These are phyloP conservation scores for Nemania serpens DNA, from an alignment of 2,329 filamentous ascomycete species.

Conservation along the genomic window DNA sequence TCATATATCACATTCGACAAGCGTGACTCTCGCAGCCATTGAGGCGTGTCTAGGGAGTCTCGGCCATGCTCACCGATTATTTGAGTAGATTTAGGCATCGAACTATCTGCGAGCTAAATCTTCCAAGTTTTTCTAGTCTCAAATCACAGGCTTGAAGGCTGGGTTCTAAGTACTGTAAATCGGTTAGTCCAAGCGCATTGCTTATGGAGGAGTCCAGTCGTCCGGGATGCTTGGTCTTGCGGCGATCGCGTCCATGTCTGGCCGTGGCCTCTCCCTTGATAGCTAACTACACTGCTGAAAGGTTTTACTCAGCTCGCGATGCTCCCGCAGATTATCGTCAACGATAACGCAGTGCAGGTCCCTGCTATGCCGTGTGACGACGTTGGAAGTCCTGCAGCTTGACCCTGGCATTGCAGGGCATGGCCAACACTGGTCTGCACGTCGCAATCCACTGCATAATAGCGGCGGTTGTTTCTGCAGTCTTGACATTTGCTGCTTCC, in stretches of 20 bases:
- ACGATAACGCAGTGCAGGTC: constrained; percentile 5
- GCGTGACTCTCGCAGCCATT: neutral
- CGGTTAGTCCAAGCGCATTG: too few relatives aligned
- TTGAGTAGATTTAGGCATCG: too few relatives aligned
- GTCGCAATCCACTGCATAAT: constrained; percentile 13
- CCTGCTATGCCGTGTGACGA: constrained; percentile 22
- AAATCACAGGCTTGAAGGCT: neutral
- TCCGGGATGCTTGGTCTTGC: constrained; percentile 1
- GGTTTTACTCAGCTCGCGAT: constrained; percentile 8
- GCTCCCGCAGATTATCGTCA: constrained; percentile 1
- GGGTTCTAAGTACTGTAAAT: neutral
- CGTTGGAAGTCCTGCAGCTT: constrained; percentile 26
- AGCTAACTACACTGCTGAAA: neutral
- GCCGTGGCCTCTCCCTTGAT: neutral
- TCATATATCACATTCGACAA: neutral
- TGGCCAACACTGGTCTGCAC: constrained; percentile 15
- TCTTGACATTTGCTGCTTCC: neutral
- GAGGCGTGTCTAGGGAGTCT: constrained; percentile 3
- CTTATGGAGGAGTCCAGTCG: neutral
- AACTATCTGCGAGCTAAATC: too few relatives aligned
- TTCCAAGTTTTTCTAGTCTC: neutral
- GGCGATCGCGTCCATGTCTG: constrained; percentile 4
- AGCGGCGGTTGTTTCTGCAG: constrained; percentile 9
- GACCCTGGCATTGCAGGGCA: constrained; percentile 21
- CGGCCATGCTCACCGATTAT: neutral